A percentile compares a stretch with the other conserved stretches of the same genome.
phyloP scores from a whole-genome alignment of 2,329 filamentous ascomycete species.

The Ceratocystis albifundus region DNA sequence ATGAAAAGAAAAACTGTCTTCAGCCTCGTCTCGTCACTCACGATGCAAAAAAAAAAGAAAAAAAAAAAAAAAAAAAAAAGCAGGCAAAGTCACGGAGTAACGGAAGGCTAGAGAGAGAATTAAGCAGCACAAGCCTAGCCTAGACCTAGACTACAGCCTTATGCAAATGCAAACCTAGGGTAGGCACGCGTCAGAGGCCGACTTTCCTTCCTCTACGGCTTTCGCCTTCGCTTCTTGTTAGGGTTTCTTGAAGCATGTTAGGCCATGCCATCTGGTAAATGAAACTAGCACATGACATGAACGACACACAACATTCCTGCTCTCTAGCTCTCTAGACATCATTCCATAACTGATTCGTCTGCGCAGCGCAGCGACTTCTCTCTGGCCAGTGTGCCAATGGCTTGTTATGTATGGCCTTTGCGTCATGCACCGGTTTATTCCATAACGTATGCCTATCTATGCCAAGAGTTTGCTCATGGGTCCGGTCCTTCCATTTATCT shows the following conservation, averaged over 20 bases:
- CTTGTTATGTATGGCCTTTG: background rate
- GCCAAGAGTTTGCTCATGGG: background rate
- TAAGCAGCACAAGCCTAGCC: background rate
- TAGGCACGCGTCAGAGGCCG: background rate
- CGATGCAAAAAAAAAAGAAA: background rate
- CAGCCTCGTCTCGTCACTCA: background rate
- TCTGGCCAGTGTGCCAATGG: background rate
- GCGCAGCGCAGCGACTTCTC: background rate
- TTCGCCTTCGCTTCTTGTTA: constrained; percentile 6
- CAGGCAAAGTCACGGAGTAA: background rate
- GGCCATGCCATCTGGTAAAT: background rate
- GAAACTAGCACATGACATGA: background rate
- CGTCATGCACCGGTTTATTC: background rate
- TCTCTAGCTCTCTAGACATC: background rate
- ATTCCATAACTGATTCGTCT: background rate
- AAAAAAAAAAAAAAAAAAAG: background rate
- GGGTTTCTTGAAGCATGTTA: background rate
- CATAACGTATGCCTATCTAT: background rate
- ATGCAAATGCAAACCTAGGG: background rate
- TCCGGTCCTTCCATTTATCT: background rate
- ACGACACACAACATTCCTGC: background rate
- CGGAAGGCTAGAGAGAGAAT: background rate
- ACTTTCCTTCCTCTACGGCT: background rate
- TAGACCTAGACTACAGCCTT: no score
- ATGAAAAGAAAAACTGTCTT: background rate